Percentiles rank a stretch among this genome's conserved stretches.
phyloP scores from a whole-genome alignment of 2,329 filamentous ascomycete species.

The Colletotrichum sp. region DNA sequence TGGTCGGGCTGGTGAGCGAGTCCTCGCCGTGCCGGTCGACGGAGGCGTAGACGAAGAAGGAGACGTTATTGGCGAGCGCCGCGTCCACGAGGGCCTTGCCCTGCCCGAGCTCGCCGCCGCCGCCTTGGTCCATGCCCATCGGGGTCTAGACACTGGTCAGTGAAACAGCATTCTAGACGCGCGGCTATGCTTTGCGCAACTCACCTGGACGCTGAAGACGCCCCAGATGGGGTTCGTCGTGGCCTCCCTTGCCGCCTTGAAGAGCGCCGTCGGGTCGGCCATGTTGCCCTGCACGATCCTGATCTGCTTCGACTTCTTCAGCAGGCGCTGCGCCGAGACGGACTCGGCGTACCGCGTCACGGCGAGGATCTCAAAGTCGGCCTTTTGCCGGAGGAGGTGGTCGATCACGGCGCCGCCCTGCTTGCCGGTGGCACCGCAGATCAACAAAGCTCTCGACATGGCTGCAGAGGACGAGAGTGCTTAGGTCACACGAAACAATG shows the following conservation, averaged over 20 bases:
- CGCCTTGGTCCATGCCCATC: slow-evolving; percentile 31
- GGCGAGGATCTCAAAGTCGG: slow-evolving; percentile 58
- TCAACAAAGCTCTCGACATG: slow-evolving; percentile 34
- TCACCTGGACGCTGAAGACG: slow-evolving; percentile 65
- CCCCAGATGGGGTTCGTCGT: slow-evolving; percentile 52
- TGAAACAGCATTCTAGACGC: no score
- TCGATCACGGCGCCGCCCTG: slow-evolving; percentile 40
- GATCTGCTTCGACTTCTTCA: slow-evolving; percentile 49
- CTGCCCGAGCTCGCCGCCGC: slow-evolving; percentile 51
- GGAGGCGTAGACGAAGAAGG: slow-evolving; percentile 65
- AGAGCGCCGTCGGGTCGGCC: slow-evolving; percentile 54
- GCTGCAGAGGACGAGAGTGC: neutral
- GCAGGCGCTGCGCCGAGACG: slow-evolving; percentile 52
- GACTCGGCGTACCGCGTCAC: slow-evolving; percentile 64
- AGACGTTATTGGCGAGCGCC: slow-evolving; percentile 56
- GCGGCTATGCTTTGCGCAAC: neutral
- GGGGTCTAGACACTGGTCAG: neutral
- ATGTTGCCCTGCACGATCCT: slow-evolving; percentile 64
- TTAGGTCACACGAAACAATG: neutral
- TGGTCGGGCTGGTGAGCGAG: slow-evolving; percentile 54
- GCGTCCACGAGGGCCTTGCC: slow-evolving; percentile 63
- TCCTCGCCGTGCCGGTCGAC: slow-evolving; percentile 65
- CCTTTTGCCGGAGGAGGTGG: slow-evolving; percentile 31
- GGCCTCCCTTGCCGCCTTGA: slow-evolving; percentile 42
- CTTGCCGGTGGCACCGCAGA: slow-evolving; percentile 42